These are phyloP conservation scores for Knoxia roxburghii DNA, from an alignment of 257 asterid genomes.

Conservation along the genomic window DNA sequence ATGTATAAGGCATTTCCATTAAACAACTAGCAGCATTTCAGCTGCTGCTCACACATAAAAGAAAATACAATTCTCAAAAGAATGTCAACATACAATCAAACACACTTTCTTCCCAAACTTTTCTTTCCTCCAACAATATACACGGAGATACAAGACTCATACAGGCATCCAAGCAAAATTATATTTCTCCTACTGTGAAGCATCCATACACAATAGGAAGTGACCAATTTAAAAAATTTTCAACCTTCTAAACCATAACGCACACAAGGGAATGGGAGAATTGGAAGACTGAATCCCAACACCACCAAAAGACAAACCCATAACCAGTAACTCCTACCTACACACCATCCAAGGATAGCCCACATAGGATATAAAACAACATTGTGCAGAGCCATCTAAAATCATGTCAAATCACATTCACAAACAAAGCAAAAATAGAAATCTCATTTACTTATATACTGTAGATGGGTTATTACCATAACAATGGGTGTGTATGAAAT, in stretches of 20 bases:
- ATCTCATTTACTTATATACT: background rate
- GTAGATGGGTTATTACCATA: slow-evolving; percentile 44
- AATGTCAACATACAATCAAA: background rate
- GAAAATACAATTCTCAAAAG: background rate
- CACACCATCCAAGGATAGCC: background rate
- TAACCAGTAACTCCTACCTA: background rate
- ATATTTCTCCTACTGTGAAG: background rate
- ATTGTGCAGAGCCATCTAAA: background rate
- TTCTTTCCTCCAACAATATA: background rate
- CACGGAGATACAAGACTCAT: background rate
- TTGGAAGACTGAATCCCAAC: background rate
- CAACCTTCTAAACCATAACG: background rate
- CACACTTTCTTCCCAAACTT: background rate
- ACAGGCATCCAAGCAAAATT: background rate
- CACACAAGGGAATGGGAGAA: background rate
- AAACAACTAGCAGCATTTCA: background rate
- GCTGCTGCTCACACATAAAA: background rate
- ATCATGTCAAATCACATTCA: background rate
- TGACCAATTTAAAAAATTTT: background rate
- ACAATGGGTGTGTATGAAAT: slow-evolving; percentile 61
- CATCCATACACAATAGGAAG: background rate
- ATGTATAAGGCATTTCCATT: background rate
- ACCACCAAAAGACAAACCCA: background rate
- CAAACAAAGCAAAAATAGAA: background rate
- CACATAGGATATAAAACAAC: background rate